Percentiles rank a stretch among this genome's conserved stretches.
These are phyloP conservation scores for Schizothecium vesticola DNA, from an alignment of 495 filamentous ascomycete genomes.

Conservation along the genomic window DNA sequence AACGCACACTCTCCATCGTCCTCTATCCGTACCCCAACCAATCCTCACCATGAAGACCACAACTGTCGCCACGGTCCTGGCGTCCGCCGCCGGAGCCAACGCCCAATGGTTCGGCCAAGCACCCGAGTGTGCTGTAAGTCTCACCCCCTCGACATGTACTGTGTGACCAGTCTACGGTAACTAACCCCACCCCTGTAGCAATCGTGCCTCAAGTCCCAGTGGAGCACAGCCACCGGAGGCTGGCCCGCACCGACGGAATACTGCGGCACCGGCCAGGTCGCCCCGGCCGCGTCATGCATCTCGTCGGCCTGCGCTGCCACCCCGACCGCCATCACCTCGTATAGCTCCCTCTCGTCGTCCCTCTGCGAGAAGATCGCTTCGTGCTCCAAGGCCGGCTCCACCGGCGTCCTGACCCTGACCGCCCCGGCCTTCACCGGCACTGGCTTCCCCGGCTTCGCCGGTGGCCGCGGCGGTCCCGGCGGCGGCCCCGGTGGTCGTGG, in stretches of 20 bases:
- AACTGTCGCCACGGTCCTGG: constrained; percentile 12
- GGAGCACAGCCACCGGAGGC: constrained; percentile 24
- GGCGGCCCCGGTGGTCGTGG: constrained; percentile 7
- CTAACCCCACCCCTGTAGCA: constrained; percentile 23
- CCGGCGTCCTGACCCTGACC: constrained; percentile 38
- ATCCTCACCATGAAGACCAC: constrained; percentile 16
- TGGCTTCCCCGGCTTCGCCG: constrained; percentile 22
- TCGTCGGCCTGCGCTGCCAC: constrained; percentile 34
- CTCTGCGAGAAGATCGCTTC: constrained; percentile 35
- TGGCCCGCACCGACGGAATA: constrained; percentile 44
- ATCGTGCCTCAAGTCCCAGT: constrained; percentile 40
- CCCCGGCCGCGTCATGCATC: constrained; percentile 34
- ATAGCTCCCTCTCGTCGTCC: constrained; percentile 36
- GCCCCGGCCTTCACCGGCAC: constrained; percentile 36
- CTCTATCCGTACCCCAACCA: background rate
- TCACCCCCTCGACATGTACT: background rate
- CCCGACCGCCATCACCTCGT: constrained; percentile 35
- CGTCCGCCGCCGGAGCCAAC: constrained; percentile 14
- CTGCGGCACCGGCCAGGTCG: constrained; percentile 34
- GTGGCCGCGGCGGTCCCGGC: constrained; percentile 11
- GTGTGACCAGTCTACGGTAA: background rate
- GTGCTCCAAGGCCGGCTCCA: constrained; percentile 36
- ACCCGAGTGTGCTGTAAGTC: constrained; percentile 42
- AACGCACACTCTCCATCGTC: background rate
- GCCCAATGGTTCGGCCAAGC: constrained; percentile 38